These are phyloP conservation scores for Hericium alpestre DNA, from an alignment of 768 basidiomycete genomes.

Conservation along the genomic window DNA sequence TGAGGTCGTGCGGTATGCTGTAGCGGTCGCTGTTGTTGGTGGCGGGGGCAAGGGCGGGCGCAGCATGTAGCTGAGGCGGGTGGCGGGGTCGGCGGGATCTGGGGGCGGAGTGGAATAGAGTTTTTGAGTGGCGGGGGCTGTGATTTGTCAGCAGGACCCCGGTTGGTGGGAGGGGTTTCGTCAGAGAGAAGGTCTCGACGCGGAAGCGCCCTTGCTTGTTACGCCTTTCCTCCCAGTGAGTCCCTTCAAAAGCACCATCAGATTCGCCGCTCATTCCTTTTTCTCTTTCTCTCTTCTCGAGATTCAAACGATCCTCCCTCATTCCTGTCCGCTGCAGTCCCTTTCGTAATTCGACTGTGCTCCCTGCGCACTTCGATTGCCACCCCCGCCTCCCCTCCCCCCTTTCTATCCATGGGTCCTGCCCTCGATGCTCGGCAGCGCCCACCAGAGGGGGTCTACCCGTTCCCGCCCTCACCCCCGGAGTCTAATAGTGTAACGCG, in stretches of 20 bases:
- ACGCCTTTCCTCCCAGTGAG: background rate
- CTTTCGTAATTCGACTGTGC: background rate
- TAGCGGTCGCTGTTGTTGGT: too few species aligned
- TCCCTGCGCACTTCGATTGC: background rate
- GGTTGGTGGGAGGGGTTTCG: background rate
- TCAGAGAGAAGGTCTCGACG: background rate
- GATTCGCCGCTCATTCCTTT: background rate
- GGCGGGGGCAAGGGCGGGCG: too few species aligned
- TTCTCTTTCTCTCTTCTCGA: background rate
- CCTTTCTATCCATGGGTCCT: background rate
- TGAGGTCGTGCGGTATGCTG: too few species aligned
- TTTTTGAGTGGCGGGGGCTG: background rate
- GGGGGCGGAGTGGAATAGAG: background rate
- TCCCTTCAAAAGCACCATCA: background rate
- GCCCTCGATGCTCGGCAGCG: background rate
- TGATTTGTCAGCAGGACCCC: background rate
- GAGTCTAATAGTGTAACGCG: conserved; percentile 8
- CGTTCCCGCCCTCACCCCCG: conserved; percentile 3
- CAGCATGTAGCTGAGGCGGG: too few species aligned
- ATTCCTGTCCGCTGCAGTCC: background rate
- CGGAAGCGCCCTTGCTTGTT: background rate
- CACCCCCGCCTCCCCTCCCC: background rate
- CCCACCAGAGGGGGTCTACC: background rate
- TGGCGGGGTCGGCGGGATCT: background rate
- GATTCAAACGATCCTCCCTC: background rate